Base-by-base conservation (phyloP, 1,139 yeast genomes). In the Suhomyces bokatorum region DNA sequence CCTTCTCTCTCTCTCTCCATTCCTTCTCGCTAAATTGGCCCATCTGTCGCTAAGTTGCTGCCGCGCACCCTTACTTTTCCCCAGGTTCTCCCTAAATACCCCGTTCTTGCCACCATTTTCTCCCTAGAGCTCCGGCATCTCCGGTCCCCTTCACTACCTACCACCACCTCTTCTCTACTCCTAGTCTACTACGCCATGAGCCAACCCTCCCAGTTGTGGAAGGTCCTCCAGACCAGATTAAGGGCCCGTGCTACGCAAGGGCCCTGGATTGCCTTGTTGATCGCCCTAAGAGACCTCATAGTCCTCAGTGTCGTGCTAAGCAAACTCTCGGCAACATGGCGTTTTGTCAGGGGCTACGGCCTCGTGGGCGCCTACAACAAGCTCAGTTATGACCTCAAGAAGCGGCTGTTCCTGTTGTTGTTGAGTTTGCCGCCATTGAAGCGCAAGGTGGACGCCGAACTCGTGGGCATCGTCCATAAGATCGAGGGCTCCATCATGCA, bases 381-480 rank as follows among this genome's bases (percentile, higher is more conserved):
- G 16, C 20, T 61, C 13, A 43, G 40, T 34, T 35, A 44, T 2
- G 31, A 28, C 1, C 27, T 59, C 4, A 50, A 60, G 6, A 64
- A 58, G 35, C 35, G 42, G 2, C 24, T 67, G 0, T 75, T 78
- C 49, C 46, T 48, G 13, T 31, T 64, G 15, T 36, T 83, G 3
- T 62, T 83, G 45, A 56, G 64, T 2, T 60, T 83, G 4, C 91
- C 95, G 1, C 74, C 80, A 0, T 52, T 86, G 30, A 77, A 70
- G 48, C 57, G 64, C 3, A 80, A 80, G 56, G 82, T 88, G 5
- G 83, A 85, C 36, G 56, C 63, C 15, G 93, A 90, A 59, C 74
- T 91, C 12, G 52, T 50, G 11, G 67, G 69, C 35, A 78, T 81
- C 0, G 62, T 78, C 9, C 58, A 49, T 0, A 69, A 72, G 37